Conservation (phyloP, 192 early-diverging fungal species). For the Thamnidium elegans region DNA sequence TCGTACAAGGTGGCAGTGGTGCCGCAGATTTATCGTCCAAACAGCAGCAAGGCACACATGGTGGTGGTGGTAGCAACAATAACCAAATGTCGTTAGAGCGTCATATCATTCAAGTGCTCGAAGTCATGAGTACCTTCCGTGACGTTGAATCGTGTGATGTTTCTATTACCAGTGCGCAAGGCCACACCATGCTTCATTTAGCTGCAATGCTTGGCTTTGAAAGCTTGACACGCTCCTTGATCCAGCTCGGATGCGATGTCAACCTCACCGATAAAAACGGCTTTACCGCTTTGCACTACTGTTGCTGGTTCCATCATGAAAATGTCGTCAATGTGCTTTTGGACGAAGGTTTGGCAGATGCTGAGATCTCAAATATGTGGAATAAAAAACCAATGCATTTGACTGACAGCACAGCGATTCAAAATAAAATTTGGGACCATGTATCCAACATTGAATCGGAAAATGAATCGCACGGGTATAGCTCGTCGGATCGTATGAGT, state of each 20-base stretch:
- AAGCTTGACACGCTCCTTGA: constrained; percentile 42
- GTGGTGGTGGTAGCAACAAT: constrained; percentile 19
- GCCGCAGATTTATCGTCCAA: not conserved
- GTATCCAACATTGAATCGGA: constrained; percentile 11
- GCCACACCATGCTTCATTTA: constrained; percentile 66
- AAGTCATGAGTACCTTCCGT: constrained; percentile 41
- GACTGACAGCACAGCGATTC: constrained; percentile 12
- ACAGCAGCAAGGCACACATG: constrained; percentile 27
- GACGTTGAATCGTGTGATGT: constrained; percentile 38
- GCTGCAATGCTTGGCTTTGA: constrained; percentile 61
- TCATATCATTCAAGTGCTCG: constrained; percentile 39
- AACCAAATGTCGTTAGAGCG: constrained; percentile 38
- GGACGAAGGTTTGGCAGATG: constrained; percentile 14
- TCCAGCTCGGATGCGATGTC: constrained; percentile 41
- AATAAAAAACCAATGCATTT: constrained; percentile 18
- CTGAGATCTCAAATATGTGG: constrained; percentile 18
- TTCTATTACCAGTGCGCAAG: constrained; percentile 34
- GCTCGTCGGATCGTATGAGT: constrained; percentile 12
- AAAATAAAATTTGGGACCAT: not conserved
- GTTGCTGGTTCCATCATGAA: constrained; percentile 53
- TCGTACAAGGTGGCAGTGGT: constrained; percentile 39
- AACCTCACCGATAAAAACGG: constrained; percentile 61
- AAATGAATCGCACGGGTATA: constrained; percentile 5
- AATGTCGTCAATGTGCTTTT: constrained; percentile 57
- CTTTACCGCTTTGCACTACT: constrained; percentile 71